Conservation (phyloP, 164 flowering plant genomes). For the Paratinospora sagittata region DNA sequence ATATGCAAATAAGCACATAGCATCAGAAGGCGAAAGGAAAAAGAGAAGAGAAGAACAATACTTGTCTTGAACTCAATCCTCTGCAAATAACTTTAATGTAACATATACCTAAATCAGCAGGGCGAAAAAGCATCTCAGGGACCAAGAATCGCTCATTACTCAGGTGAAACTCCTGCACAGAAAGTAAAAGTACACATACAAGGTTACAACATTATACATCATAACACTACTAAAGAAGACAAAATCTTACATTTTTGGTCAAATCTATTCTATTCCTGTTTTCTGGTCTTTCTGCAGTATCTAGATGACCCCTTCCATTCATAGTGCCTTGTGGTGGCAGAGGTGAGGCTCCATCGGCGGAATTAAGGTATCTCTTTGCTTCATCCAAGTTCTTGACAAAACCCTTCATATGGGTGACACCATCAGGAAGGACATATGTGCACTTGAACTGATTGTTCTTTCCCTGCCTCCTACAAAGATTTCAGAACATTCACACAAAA, state of each 20-base stretch:
- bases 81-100: background rate
- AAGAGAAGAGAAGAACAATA: background rate
- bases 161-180: conserved; percentile 72
- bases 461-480: conserved; percentile 52
- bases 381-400: conserved; percentile 70
- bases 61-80: background rate
- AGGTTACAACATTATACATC: background rate
- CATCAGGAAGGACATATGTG: conserved; percentile 94
- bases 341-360: conserved; percentile 25
- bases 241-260: conserved; percentile 57
- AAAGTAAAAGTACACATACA: conserved; percentile 9
- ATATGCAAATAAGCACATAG: background rate
- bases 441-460: conserved; percentile 61
- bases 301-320: conserved; percentile 28
- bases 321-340: conserved; percentile 11
- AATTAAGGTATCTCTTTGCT: conserved; percentile 49
- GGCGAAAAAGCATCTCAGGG: conserved; percentile 95
- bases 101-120: conserved; percentile 84
- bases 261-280: conserved; percentile 59
- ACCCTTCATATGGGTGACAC: conserved; percentile 73
- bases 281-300: conserved; percentile 30
- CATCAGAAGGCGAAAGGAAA: background rate
- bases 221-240: background rate
- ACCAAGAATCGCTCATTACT: conserved; percentile 96
- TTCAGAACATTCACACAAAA: background rate